Evolutionary conservation across 805 yeast genomes (phyloP).

Genomic region (Ascoidea asiatica): DNA sequence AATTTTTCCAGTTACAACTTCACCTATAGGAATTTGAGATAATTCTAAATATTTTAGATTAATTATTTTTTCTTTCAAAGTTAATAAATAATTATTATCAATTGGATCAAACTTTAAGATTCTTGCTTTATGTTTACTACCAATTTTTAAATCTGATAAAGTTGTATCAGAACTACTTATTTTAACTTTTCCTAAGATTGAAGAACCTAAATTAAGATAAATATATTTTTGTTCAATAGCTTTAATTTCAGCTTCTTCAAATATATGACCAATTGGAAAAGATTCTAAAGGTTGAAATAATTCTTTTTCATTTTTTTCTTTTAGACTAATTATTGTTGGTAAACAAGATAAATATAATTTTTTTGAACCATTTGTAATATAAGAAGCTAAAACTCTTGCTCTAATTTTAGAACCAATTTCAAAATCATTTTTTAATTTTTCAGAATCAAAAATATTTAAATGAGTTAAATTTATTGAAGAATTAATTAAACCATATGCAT

Average conservation of each 20-base stretch:
- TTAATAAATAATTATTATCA: conserved; percentile 55
- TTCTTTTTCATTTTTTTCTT: conserved; percentile 12
- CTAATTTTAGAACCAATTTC: conserved; percentile 54
- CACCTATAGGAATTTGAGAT: conserved; percentile 70
- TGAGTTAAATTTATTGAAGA: conserved; percentile 64
- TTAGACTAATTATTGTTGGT: conserved; percentile 34
- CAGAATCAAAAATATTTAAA: conserved; percentile 29
- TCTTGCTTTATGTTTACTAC: conserved; percentile 64
- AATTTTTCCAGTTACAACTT: conserved; percentile 43
- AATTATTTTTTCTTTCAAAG: conserved; percentile 54
- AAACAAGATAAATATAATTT: conserved; percentile 51
- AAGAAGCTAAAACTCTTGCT: conserved; percentile 57
- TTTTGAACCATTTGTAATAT: conserved; percentile 37
- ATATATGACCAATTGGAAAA: conserved; percentile 65
- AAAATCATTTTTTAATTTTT: conserved; percentile 43
- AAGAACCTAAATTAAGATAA: conserved; percentile 42
- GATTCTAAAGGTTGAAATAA: conserved; percentile 38
- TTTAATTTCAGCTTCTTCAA: conserved; percentile 43
- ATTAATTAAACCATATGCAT: conserved; percentile 60
- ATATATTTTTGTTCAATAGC: conserved; percentile 47
- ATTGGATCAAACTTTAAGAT: conserved; percentile 54
- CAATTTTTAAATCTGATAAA: conserved; percentile 34
- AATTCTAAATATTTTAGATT: conserved; percentile 52
- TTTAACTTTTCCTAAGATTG: conserved; percentile 61
- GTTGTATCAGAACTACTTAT: conserved; percentile 25